A percentile compares a stretch with the other conserved stretches of the same genome.
phyloP scores from a whole-genome alignment of 371 early-diverging fungal genomes.

The Batkoa obscura region DNA sequence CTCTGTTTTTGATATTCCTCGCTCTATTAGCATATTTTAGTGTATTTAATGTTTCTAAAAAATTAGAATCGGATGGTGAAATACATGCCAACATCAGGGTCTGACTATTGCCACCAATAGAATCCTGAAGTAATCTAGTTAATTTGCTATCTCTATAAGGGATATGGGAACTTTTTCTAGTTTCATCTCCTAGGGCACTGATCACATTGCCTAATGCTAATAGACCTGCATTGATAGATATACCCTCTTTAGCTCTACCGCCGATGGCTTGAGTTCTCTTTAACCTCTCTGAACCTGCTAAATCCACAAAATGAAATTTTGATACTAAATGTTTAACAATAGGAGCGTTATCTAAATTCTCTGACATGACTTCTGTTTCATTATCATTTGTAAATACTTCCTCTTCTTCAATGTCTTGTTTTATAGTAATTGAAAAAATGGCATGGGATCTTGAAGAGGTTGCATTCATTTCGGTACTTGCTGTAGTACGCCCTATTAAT shows the following conservation, averaged over 20 bases:
- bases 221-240: conserved; percentile 94
- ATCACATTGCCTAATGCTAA: conserved; percentile 98
- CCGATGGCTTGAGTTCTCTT: conserved; percentile 92
- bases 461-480: conserved; percentile 93
- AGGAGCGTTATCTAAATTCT: neutral
- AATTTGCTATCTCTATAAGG: conserved; percentile 98
- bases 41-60: conserved; percentile 79
- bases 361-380: neutral
- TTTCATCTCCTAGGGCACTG: conserved; percentile 83
- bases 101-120: conserved; percentile 81
- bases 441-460: conserved; percentile 95
- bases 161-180: conserved; percentile 36
- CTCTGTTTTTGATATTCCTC: conserved; percentile 64
- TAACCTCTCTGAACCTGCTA: conserved; percentile 97
- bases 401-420: conserved; percentile 24
- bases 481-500: conserved; percentile 75
- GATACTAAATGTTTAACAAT: conserved; percentile 22
- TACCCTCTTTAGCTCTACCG: conserved; percentile 91
- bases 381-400: conserved; percentile 13
- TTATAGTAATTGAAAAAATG: conserved; percentile 67
- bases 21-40: conserved; percentile 82
- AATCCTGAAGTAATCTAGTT: conserved; percentile 89
- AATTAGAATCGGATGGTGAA: conserved; percentile 52
- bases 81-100: conserved; percentile 91
- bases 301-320: conserved; percentile 98